phyloP scores from a whole-genome alignment of 257 asterid genomes.

The Gentiana macrophylla region DNA sequence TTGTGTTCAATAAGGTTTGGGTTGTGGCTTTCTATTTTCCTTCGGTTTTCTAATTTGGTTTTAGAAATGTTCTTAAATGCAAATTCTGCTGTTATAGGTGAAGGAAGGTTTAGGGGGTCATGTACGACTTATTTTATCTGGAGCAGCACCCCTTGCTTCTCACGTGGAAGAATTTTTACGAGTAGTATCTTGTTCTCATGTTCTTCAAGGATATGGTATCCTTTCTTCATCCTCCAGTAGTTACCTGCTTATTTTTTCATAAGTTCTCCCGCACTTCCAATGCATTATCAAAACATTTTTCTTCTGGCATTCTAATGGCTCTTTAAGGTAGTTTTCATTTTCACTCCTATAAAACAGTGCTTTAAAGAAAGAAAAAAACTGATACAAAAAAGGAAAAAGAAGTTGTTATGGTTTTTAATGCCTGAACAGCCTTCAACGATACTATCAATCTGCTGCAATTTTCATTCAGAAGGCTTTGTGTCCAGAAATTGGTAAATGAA shows the following conservation, averaged over 20 bases:
- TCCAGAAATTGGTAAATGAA: neutral
- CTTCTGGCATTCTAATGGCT: too few relatives aligned
- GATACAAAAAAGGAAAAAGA: too few relatives aligned
- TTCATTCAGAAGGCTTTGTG: neutral
- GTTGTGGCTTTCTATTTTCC: slow-evolving; percentile 1
- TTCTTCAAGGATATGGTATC: slow-evolving; percentile 95
- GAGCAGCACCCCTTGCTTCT: slow-evolving; percentile 95
- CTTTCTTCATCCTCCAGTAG: slow-evolving; percentile 5
- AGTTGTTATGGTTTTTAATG: neutral
- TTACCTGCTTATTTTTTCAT: neutral
- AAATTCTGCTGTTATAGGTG: slow-evolving; percentile 26
- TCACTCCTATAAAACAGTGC: neutral
- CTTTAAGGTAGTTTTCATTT: neutral
- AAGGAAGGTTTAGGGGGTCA: slow-evolving; percentile 87
- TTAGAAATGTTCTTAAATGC: neutral
- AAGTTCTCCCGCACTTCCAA: neutral
- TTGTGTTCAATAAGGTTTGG: slow-evolving; percentile 75
- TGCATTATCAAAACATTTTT: too few relatives aligned
- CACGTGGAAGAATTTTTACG: slow-evolving; percentile 80
- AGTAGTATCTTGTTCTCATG: slow-evolving; percentile 71
- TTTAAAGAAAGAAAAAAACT: too few relatives aligned
- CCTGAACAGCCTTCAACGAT: too few relatives aligned
- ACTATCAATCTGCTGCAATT: neutral
- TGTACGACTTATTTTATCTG: slow-evolving; percentile 78
- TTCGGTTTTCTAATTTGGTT: neutral